Percentiles rank a stretch among this genome's conserved stretches.
Conservation (phyloP, 768 basidiomycete genomes). For the Panellus pusillus region DNA sequence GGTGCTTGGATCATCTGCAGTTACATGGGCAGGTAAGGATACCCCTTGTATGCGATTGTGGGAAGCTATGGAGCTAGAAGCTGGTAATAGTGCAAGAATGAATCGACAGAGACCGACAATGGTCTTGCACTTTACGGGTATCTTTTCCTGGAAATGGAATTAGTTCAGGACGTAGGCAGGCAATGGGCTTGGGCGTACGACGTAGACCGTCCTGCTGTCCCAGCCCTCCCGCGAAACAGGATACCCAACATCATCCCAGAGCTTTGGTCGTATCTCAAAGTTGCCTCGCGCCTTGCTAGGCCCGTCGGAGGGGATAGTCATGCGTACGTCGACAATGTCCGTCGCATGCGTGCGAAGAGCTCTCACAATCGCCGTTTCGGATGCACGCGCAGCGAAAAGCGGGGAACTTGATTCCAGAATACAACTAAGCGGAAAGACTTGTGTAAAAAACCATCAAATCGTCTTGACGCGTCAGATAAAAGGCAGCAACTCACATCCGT, state of each 20-base stretch:
- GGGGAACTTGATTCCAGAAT: constrained; percentile 39
- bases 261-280: constrained; percentile 24
- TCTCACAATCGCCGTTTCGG: constrained; percentile 55
- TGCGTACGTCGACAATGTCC: constrained; percentile 56
- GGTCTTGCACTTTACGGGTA: constrained; percentile 56
- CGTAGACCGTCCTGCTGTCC: constrained; percentile 56
- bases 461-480: background rate
- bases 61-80: background rate
- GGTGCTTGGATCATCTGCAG: constrained; percentile 51
- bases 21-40: constrained; percentile 60
- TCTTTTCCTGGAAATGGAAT: constrained; percentile 56
- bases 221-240: constrained; percentile 61
- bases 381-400: constrained; percentile 27
- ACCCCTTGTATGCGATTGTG: constrained; percentile 49
- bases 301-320: constrained; percentile 45
- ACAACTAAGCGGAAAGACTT: constrained; percentile 62
- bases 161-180: background rate
- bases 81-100: constrained; percentile 34
- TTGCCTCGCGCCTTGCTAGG: constrained; percentile 17
- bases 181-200: constrained; percentile 45
- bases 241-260: constrained; percentile 45
- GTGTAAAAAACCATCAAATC: constrained; percentile 21
- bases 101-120: constrained; percentile 52
- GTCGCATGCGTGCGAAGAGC: constrained; percentile 53
- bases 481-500: constrained; percentile 48